Base-by-base conservation (phyloP, 257 asterid species). In the Nyctanthes arbortristis region DNA sequence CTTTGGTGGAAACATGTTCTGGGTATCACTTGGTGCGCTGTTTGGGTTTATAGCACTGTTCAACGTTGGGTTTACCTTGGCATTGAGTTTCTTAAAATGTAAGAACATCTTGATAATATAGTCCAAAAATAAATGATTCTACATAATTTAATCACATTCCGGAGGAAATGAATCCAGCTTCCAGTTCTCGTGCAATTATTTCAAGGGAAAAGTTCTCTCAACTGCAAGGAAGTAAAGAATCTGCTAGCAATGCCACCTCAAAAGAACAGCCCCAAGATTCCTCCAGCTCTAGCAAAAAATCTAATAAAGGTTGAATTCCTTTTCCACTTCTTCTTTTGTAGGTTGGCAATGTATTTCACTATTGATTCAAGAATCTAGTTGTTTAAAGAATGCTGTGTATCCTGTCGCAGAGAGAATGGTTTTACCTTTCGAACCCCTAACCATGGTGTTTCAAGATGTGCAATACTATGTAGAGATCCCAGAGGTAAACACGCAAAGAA, bases 131-230 rank as follows among this genome's bases (percentile, higher is more conserved):
- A 30, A 36, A 28, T 57, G 63, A 43, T 14, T n/a, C n/a, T 16
- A 4, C 10, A 1, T 43, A 43, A 30, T 60, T 36, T 73, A 58
- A 45, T 64, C 29, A 5, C 20, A 30, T 54, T 57, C 61, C 67
- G 33, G n/a, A n/a, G n/a, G n/a, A 72, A 63, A 63, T 67, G 67
- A 69, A 76, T 74, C 39, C 84, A 89, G 96, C 96, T 81, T 67
- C 88, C 54, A 81, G 84, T 73, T 75, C 91, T 74, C 88, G 89
- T 31, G 89, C 89, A 59, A 87, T 89, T 65, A 81, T 89, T 65
- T 89, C 96, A 71, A 80, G 43, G 0, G 89, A 84, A 33, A 81
- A 83, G 54, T 75, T 78, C 43, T 69, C 84, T 30, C 77, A 81
- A 75, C 80, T 79, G 43, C 67, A 59, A 73, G 79, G 72, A 75